Conservation (phyloP, 2,329 filamentous ascomycete species). For the Atkinsonella hypoxylon region DNA sequence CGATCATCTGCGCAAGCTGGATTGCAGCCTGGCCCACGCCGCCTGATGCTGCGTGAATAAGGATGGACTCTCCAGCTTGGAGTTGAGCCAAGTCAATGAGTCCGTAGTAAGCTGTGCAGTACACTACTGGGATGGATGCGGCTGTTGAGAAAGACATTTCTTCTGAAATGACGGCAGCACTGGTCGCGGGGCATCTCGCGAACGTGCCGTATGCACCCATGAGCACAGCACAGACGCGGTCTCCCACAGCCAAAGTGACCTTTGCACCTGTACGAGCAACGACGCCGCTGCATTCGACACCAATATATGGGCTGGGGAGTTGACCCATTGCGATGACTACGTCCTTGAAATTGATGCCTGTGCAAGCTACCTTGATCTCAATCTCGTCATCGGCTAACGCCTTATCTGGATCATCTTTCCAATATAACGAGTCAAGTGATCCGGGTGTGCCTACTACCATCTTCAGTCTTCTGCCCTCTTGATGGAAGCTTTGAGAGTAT, state of each 20-base stretch:
- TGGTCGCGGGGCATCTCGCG: conserved; percentile 11
- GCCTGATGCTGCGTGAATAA: conserved; percentile 20
- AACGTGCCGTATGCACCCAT: conserved; percentile 17
- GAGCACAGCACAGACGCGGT: conserved; percentile 13
- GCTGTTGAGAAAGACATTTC: conserved; percentile 18
- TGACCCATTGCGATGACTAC: conserved; percentile 14
- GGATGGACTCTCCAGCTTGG: conserved; percentile 17
- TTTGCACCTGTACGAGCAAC: conserved; percentile 10
- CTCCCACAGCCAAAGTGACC: conserved; percentile 10
- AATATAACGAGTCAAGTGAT: conserved; percentile 28
- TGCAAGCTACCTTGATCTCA: conserved; percentile 30
- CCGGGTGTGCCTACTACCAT: conserved; percentile 28
- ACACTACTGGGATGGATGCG: conserved; percentile 12
- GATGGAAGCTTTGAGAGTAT: conserved; percentile 26
- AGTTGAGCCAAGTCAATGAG: conserved; percentile 15
- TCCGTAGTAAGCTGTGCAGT: conserved; percentile 9
- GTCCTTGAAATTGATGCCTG: conserved; percentile 31
- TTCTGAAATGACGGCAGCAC: conserved; percentile 5
- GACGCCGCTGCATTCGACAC: conserved; percentile 14
- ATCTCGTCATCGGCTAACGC: conserved; percentile 24
- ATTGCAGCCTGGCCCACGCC: conserved; percentile 19
- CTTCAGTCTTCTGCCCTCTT: conserved; percentile 21
- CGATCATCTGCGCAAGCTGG: conserved; percentile 12
- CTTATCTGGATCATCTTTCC: conserved; percentile 19
- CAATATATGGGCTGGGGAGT: conserved; percentile 10